These are phyloP conservation scores for Coffea humblotiana DNA, from an alignment of 305 asterid genomes.

Conservation along the genomic window DNA sequence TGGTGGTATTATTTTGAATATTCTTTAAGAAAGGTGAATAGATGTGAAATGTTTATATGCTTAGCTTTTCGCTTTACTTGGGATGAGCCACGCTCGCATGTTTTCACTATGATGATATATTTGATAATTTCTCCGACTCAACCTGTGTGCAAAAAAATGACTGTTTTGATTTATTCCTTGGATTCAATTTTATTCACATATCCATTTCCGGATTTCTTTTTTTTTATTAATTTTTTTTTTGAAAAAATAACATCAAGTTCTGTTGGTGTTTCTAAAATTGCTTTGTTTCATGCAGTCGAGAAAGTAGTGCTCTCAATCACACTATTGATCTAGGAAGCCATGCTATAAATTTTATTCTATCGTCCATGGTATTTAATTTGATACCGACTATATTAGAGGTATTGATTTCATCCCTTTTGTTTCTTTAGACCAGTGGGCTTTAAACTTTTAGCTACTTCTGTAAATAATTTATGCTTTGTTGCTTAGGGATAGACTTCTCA, in stretches of 20 bases:
- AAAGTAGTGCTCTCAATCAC: conserved; percentile 92
- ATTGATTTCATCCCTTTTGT: conserved; percentile 11
- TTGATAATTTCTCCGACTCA: too few species aligned
- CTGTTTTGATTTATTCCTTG: neutral
- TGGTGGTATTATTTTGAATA: too few species aligned
- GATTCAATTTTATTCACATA: neutral
- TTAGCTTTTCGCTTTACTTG: too few species aligned
- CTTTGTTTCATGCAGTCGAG: conserved; percentile 66
- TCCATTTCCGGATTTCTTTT: neutral
- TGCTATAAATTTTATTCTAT: conserved; percentile 92
- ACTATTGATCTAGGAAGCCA: conserved; percentile 98
- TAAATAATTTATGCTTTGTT: neutral
- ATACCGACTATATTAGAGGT: conserved; percentile 95
- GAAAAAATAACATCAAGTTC: neutral
- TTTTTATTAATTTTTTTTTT: neutral
- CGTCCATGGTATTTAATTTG: conserved; percentile 94
- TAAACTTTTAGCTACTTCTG: neutral
- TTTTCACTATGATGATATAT: too few species aligned
- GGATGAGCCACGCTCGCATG: too few species aligned
- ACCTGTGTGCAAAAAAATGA: neutral
- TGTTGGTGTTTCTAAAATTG: conserved; percentile 13
- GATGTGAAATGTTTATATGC: too few species aligned
- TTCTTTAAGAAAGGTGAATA: too few species aligned
- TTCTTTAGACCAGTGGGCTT: neutral
- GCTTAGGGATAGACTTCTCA: conserved; percentile 13